These are phyloP conservation scores for Geosmithia flava DNA, from an alignment of 2,329 filamentous ascomycete species.

Conservation along the genomic window DNA sequence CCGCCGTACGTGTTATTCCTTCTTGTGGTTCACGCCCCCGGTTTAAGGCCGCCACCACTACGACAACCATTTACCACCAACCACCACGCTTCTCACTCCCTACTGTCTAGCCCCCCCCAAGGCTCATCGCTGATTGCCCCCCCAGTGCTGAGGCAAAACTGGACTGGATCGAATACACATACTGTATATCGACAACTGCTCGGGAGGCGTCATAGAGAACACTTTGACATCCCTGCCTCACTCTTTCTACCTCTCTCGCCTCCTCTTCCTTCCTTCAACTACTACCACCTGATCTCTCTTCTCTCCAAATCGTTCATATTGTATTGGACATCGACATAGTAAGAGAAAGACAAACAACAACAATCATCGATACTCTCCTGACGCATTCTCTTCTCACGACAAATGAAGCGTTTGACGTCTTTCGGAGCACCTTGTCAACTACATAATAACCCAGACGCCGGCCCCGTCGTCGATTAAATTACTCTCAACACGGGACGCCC, in stretches of 20 bases:
- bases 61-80: no score
- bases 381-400: background rate
- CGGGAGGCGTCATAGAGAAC: no score
- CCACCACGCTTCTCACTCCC: no score
- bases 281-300: background rate
- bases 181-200: no score
- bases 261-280: background rate
- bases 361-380: background rate
- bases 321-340: background rate
- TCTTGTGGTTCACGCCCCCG: no score
- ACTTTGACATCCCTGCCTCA: background rate
- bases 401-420: background rate
- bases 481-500: background rate
- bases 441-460: background rate
- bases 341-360: background rate
- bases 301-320: background rate
- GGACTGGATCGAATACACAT: no score
- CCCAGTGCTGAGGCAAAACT: no score
- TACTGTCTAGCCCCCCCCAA: no score
- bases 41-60: no score
- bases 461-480: background rate
- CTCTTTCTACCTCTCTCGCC: background rate
- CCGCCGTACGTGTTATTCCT: no score
- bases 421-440: background rate
- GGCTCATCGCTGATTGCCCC: no score